Conservation (phyloP, 2,329 filamentous ascomycete genomes). For the Ophiocordyceps unilateralis region DNA sequence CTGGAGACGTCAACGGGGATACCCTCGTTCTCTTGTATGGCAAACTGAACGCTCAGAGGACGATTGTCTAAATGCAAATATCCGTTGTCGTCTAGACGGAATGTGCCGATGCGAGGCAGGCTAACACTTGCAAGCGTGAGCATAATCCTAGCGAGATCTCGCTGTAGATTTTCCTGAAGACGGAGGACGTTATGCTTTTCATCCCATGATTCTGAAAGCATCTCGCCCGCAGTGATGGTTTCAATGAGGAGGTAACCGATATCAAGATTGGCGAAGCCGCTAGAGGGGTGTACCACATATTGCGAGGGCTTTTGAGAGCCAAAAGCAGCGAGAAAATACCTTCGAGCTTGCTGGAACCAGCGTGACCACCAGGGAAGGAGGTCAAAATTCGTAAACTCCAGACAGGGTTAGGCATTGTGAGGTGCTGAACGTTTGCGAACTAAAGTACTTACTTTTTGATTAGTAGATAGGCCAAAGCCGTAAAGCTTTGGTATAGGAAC, state of each 20-base stretch:
- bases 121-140: constrained; percentile 13
- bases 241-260: constrained; percentile 8
- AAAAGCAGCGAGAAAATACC: constrained; percentile 2
- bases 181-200: constrained; percentile 4
- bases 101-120: constrained; percentile 11
- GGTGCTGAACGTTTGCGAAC: background rate
- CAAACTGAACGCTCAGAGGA: constrained; percentile 3
- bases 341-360: background rate
- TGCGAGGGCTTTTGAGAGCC: constrained; percentile 4
- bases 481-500: constrained; percentile 10
- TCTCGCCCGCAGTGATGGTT: constrained; percentile 5
- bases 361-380: background rate
- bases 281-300: constrained; percentile 3
- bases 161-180: constrained; percentile 11
- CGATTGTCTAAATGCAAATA: constrained; percentile 12
- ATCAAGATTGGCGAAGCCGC: constrained; percentile 3
- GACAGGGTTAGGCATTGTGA: background rate
- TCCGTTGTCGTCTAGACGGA: constrained; percentile 11
- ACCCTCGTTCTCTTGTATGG: constrained; percentile 6
- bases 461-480: constrained; percentile 8
- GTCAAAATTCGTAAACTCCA: background rate
- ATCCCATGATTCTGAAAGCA: constrained; percentile 8
- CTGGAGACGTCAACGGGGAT: constrained; percentile 4
- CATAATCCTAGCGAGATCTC: constrained; percentile 11
- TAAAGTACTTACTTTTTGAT: constrained; percentile 4